Conservation (phyloP, 768 basidiomycete genomes). For the Termitomyces sp. region DNA sequence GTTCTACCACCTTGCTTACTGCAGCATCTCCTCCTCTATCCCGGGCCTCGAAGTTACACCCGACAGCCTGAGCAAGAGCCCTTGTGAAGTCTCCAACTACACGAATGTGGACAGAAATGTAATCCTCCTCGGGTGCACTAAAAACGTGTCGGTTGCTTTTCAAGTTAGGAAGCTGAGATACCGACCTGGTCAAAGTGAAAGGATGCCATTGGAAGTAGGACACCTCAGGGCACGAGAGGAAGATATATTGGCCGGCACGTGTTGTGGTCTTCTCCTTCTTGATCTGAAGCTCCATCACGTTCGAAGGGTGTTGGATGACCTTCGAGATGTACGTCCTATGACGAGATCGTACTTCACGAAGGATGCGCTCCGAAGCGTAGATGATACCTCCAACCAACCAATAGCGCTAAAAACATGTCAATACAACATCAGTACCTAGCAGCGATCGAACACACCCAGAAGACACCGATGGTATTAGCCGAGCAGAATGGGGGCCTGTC, state of each 20-base stretch:
- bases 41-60: conserved; percentile 73
- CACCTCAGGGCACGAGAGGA: conserved; percentile 85
- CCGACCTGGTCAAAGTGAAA: conserved; percentile 84
- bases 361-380: conserved; percentile 83
- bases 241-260: conserved; percentile 90
- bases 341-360: conserved; percentile 88
- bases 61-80: conserved; percentile 76
- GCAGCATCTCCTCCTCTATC: conserved; percentile 45
- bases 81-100: conserved; percentile 87
- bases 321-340: conserved; percentile 92
- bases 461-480: conserved; percentile 81
- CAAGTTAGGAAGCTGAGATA: conserved; percentile 4
- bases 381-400: conserved; percentile 86
- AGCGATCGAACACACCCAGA: conserved; percentile 65
- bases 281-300: conserved; percentile 93
- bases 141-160: not conserved
- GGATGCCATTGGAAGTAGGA: conserved; percentile 98
- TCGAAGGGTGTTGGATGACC: conserved; percentile 93
- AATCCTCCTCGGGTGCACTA: conserved; percentile 93
- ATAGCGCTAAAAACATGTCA: conserved; percentile 56
- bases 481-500: conserved; percentile 88
- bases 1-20: conserved; percentile 61
- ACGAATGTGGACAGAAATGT: conserved; percentile 91
- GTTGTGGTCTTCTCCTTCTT: conserved; percentile 89
- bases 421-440: not conserved